Percentiles rank a stretch among this genome's conserved stretches.
Conservation (phyloP, 1,139 yeast genomes). For the Blastobotrys arbuscula region DNA sequence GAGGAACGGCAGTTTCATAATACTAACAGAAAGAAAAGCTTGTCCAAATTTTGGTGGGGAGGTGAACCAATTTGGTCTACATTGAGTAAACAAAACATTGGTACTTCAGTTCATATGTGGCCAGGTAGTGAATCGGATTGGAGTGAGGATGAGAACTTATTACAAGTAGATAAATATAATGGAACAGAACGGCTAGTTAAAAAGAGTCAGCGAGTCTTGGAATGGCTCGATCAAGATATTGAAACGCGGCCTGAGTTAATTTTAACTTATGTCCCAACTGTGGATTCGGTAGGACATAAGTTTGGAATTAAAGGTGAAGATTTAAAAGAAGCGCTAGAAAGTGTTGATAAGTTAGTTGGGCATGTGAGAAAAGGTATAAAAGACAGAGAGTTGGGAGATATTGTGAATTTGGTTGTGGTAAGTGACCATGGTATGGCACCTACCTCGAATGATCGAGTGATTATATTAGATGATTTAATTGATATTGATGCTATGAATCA, state of each 20-base stretch:
- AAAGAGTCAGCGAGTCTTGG: slow-evolving; percentile 53
- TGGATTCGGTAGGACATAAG: slow-evolving; percentile 70
- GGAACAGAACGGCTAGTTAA: slow-evolving; percentile 53
- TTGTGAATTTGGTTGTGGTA: slow-evolving; percentile 69
- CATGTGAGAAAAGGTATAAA: slow-evolving; percentile 45
- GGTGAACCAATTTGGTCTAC: slow-evolving; percentile 90
- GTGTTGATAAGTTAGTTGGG: slow-evolving; percentile 63
- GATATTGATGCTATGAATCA: slow-evolving; percentile 51
- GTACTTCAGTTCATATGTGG: slow-evolving; percentile 91
- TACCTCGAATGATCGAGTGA: slow-evolving; percentile 56
- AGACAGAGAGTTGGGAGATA: slow-evolving; percentile 50
- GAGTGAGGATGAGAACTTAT: slow-evolving; percentile 36
- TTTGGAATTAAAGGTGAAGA: slow-evolving; percentile 62
- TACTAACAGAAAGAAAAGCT: slow-evolving; percentile 52
- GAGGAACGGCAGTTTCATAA: slow-evolving; percentile 55
- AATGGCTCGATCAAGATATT: slow-evolving; percentile 57
- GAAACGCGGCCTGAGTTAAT: slow-evolving; percentile 65
- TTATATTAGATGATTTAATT: slow-evolving; percentile 64
- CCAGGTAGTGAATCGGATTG: slow-evolving; percentile 80
- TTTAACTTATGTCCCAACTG: slow-evolving; percentile 74
- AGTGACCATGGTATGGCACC: slow-evolving; percentile 97
- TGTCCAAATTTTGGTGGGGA: slow-evolving; percentile 70
- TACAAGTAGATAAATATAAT: slow-evolving; percentile 57
- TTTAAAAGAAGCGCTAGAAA: slow-evolving; percentile 47
- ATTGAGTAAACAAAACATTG: slow-evolving; percentile 57